Conservation (phyloP, 139 green algal species). For the Micractinium sp. region DNA sequence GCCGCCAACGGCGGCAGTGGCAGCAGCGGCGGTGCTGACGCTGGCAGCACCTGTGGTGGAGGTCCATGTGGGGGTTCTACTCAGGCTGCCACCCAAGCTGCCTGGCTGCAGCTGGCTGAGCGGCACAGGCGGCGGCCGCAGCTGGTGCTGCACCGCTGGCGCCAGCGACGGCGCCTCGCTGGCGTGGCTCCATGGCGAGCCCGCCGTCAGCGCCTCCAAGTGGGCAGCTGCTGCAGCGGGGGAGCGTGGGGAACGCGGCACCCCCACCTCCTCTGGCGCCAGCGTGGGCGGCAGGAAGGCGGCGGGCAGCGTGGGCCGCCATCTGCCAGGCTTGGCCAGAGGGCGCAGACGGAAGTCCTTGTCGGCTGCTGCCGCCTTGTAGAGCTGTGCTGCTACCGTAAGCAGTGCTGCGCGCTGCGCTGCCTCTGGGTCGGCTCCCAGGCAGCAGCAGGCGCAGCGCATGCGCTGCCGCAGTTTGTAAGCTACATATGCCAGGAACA, state of each 20-base stretch:
- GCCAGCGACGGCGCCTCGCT: not conserved
- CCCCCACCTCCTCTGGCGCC: not conserved
- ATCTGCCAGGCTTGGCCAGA: not conserved
- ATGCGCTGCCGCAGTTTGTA: constrained; percentile 15
- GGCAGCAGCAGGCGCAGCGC: constrained; percentile 2
- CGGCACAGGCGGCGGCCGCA: not conserved
- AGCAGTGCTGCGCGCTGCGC: not conserved
- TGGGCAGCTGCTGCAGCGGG: not conserved
- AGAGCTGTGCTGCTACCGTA: not conserved
- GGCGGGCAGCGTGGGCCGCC: not conserved
- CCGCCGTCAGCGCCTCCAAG: not conserved
- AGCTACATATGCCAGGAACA: constrained; percentile 20
- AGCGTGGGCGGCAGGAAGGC: not conserved
- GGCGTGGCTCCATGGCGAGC: not conserved
- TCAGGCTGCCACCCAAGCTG: not conserved
- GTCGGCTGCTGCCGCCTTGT: not conserved
- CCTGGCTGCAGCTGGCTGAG: not conserved
- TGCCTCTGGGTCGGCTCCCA: not conserved
- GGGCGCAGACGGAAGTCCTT: not conserved
- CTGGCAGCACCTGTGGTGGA: not conserved
- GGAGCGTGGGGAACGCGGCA: not conserved
- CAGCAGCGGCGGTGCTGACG: not conserved
- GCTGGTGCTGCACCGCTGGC: not conserved
- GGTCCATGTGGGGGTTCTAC: too few species aligned
- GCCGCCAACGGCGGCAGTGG: too few species aligned